Evolutionary conservation across 345 rosid genomes (phyloP).

Genomic region (Adansonia digitata): DNA sequence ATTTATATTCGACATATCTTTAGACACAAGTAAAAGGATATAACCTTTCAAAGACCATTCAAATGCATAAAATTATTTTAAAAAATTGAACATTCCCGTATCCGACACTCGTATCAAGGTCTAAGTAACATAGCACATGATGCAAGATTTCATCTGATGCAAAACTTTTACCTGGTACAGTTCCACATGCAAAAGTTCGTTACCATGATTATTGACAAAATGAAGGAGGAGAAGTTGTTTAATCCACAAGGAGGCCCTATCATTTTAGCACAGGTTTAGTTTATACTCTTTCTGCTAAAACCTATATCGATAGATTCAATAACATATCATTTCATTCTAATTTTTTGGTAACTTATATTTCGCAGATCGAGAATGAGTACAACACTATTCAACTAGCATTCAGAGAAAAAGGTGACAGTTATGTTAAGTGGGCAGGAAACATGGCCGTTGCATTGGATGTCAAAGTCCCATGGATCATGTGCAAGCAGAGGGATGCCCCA

Average conservation of each 20-base stretch:
- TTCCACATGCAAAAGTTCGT: slow-evolving; percentile 53
- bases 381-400: slow-evolving; percentile 62
- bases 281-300: neutral
- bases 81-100: no score
- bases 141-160: neutral
- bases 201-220: slow-evolving; percentile 28
- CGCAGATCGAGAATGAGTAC: slow-evolving; percentile 91
- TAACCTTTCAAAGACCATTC: no score
- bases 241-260: slow-evolving; percentile 84
- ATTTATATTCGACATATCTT: no score
- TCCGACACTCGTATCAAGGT: no score
- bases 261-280: slow-evolving; percentile 52
- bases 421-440: slow-evolving; percentile 72
- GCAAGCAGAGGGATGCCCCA: slow-evolving; percentile 88
- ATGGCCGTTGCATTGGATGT: slow-evolving; percentile 43
- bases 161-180: slow-evolving; percentile 25
- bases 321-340: neutral
- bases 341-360: neutral
- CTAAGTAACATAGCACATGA: neutral
- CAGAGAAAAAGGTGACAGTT: slow-evolving; percentile 47
- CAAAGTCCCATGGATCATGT: slow-evolving; percentile 96
- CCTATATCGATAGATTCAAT: no score
- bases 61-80: no score
- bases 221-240: slow-evolving; percentile 50
- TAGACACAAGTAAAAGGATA: no score